Evolutionary conservation across 139 green algal genomes (phyloP), one percentile per base, ranked within the genome.

Genomic region (Coelastrella sp.): DNA sequence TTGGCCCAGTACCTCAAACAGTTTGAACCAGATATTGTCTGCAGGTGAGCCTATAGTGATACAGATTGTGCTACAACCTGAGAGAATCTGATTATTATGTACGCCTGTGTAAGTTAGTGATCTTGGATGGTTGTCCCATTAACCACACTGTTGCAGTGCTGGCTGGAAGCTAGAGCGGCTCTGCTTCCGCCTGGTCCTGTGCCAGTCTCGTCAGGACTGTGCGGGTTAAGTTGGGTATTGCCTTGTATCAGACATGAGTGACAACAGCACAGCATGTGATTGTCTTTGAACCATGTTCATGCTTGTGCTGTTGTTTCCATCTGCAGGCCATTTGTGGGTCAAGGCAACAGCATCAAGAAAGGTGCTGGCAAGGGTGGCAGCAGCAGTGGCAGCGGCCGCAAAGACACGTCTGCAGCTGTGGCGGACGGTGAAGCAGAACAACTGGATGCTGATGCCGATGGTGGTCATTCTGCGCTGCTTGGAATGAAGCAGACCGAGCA

Each of bases 251-350:
- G 0, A 13, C 45, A 57, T 57, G 45, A 13, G 45, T 57, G 15
- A 13, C 45, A 57, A 23, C 15, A 57, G 11, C 45, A 23, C 45
- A 57, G 45, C 15, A 57, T 0, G n/a, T 13, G 11, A 57, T 13
- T 57, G 45, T 57, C 15, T 9, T 0, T 23, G 11, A 57, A 57
- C 45, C 0, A 13, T 57, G 45, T 57, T 57, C 45, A 57, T 23
- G 15, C 15, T 57, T n/a, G n/a, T n/a, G n/a, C n/a, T n/a, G n/a
- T n/a, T n/a, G n/a, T n/a, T n/a, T n/a, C n/a, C 25, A 48, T 2
- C 13, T 86, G 85, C 91, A 95, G 93, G 71, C 75, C 89, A 32
- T 98, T 99, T 79, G 91, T 98, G 43, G 96, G 96, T 0, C 96
- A 48, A 51, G 79, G 30, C 51, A 78, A 83, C 21, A 64, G 57